These are phyloP conservation scores for Inga laurina DNA, from an alignment of 306 rosid species.

Conservation along the genomic window DNA sequence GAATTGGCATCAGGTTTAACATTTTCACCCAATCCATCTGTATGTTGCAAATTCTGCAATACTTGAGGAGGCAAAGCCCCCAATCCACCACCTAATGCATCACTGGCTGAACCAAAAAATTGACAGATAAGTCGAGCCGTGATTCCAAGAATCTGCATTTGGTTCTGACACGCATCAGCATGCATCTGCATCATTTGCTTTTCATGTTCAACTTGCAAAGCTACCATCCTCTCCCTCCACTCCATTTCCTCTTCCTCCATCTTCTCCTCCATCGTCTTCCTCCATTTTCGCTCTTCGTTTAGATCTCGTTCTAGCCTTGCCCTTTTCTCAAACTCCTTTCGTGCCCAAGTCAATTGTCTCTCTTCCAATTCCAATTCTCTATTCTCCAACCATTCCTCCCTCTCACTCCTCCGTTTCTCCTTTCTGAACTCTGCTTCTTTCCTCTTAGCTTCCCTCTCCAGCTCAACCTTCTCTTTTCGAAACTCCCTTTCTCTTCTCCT, in stretches of 20 bases:
- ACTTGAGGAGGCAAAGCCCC: slow-evolving; percentile 77
- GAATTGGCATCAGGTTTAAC: slow-evolving; percentile 85
- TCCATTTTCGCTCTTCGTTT: slow-evolving; percentile 53
- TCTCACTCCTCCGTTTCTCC: slow-evolving; percentile 45
- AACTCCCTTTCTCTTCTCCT: slow-evolving; percentile 71
- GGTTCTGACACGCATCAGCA: slow-evolving; percentile 85
- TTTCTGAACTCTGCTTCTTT: slow-evolving; percentile 50
- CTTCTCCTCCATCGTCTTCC: slow-evolving; percentile 75
- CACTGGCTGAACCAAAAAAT: slow-evolving; percentile 68
- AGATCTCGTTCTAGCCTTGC: slow-evolving; percentile 57
- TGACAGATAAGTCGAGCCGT: slow-evolving; percentile 79
- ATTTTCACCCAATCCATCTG: slow-evolving; percentile 61
- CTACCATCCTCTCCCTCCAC: slow-evolving; percentile 85
- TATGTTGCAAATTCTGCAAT: slow-evolving; percentile 76
- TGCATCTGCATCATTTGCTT: slow-evolving; percentile 90
- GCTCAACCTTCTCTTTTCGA: slow-evolving; percentile 54
- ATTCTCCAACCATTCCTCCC: slow-evolving; percentile 53
- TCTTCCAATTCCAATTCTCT: slow-evolving; percentile 64
- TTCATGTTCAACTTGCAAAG: slow-evolving; percentile 88
- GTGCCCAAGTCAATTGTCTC: slow-evolving; percentile 53
- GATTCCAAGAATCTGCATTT: slow-evolving; percentile 85
- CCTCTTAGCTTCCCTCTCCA: slow-evolving; percentile 49
- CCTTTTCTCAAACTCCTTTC: slow-evolving; percentile 61
- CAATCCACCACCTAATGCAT: slow-evolving; percentile 69
- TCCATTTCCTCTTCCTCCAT: slow-evolving; percentile 90